These are phyloP conservation scores for Nicotiana sylvestris DNA, from an alignment of 257 asterid genomes.

Conservation along the genomic window DNA sequence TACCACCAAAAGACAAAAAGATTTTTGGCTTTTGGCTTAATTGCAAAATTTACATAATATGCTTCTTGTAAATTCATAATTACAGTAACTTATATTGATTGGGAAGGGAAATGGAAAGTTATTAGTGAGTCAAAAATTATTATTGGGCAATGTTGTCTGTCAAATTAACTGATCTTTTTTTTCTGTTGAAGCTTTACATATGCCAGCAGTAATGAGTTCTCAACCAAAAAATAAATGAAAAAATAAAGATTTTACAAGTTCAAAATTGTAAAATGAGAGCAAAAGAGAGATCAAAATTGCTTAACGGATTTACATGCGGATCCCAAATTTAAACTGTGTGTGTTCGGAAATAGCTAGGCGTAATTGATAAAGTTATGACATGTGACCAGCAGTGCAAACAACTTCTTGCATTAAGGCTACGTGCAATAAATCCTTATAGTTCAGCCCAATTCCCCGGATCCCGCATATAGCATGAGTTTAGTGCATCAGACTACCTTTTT, in stretches of 20 bases:
- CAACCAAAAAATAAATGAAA: too few relatives aligned
- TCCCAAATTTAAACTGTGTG: too few relatives aligned
- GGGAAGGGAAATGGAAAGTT: neutral
- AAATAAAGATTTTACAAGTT: neutral
- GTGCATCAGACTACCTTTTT: too few relatives aligned
- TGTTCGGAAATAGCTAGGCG: too few relatives aligned
- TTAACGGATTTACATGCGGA: too few relatives aligned
- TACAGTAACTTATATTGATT: neutral
- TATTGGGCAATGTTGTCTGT: neutral
- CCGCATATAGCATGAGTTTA: too few relatives aligned
- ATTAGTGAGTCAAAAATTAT: neutral
- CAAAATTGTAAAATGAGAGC: neutral
- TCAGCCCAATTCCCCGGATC: too few relatives aligned
- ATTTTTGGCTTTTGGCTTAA: constrained; percentile 93
- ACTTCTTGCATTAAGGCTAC: too few relatives aligned
- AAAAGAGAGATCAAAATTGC: too few relatives aligned
- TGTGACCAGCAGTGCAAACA: too few relatives aligned
- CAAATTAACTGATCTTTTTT: neutral
- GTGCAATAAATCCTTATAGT: too few relatives aligned
- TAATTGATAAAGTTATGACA: too few relatives aligned
- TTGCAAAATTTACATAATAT: neutral
- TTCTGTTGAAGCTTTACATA: neutral
- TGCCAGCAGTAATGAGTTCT: neutral
- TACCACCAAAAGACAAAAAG: constrained; percentile 71
- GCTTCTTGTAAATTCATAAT: neutral